Evolutionary conservation across 208 protist genomes (phyloP), one percentile per base, ranked within the genome.

Genomic region (Phytomonas sp.): DNA sequence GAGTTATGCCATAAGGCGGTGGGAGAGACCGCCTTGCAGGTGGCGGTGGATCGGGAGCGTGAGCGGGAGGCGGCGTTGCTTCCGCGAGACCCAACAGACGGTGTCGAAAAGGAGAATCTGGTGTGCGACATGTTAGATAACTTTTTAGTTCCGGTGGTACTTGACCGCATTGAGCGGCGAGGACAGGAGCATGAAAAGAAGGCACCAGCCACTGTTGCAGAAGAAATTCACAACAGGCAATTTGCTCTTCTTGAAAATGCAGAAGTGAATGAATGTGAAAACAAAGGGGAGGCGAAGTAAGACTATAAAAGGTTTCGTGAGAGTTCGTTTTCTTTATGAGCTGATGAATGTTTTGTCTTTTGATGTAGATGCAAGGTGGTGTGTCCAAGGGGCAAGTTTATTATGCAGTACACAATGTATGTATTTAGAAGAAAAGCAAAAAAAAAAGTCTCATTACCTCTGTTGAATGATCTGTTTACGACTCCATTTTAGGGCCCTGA

Each of bases 61-160:
- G 59, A 62, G 26, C 83, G 87, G 8, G 78, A 88, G 72, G 79
- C 80, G 0, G 71, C 74, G 13, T 70, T 84, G 26, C 68, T 77
- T 3, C 60, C 80, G 5, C 71, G 73, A 0, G 53, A 62, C 9
- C 29, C 29, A 62, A 62, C 60, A 62, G 60, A 31, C 9, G 60
- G 6, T 4, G 32, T 36, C 4, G 32, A 31, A 62, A 31, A 62
- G 9, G 67, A 80, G 28, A 62, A 61, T 2, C 15, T 81, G 0
- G 91, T 93, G 33, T 93, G 91, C 73, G 87, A 91, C 71, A 82
- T 96, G 73, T 70, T 96, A 17, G 91, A 96, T 62, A 61, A 62
- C 0, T 92, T 96, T 66, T 63, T 96, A 17, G 74, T 96, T 26
- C 87, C 84, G 8, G 76, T 86, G 13, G 82, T 88, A 4, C 78